These are phyloP conservation scores for Calonectria pteridis DNA, from an alignment of 2,329 filamentous ascomycete species.

Conservation along the genomic window DNA sequence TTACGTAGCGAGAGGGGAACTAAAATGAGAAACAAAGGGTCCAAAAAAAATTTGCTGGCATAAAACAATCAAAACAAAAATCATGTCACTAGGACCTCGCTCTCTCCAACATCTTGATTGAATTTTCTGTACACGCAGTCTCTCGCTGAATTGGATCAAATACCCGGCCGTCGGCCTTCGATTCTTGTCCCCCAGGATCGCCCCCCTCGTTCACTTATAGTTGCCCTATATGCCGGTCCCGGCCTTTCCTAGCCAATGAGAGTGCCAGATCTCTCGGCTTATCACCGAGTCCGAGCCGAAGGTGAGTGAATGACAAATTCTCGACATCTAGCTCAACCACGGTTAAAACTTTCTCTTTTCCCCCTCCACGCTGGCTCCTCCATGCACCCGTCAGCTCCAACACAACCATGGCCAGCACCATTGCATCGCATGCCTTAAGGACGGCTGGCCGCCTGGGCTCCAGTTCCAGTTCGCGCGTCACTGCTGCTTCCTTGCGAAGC, in stretches of 20 bases:
- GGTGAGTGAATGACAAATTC: conserved; percentile 52
- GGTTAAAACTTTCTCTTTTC: conserved; percentile 41
- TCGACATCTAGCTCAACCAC: conserved; percentile 39
- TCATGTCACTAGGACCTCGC: neutral
- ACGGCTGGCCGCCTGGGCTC: conserved; percentile 75
- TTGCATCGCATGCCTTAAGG: conserved; percentile 78
- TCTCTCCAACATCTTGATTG: neutral
- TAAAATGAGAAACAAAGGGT: neutral
- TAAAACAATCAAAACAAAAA: neutral
- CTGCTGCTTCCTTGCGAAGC: conserved; percentile 48
- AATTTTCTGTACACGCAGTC: neutral
- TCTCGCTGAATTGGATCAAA: conserved; percentile 24
- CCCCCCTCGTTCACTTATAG: conserved; percentile 24
- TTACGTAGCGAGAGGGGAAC: neutral
- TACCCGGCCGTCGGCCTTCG: neutral
- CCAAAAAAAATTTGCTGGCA: neutral
- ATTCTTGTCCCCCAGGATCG: conserved; percentile 18
- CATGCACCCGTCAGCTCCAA: conserved; percentile 40
- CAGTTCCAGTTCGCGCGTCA: conserved; percentile 55
- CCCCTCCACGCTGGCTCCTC: conserved; percentile 35
- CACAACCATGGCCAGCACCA: conserved; percentile 70
- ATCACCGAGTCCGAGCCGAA: conserved; percentile 55
- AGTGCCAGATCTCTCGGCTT: conserved; percentile 40
- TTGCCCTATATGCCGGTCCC: conserved; percentile 29
- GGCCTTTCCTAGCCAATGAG: conserved; percentile 48